Evolutionary conservation across 306 rosid species (phyloP), one percentile per base, ranked within the genome.

Genomic region (Rosa persica): DNA sequence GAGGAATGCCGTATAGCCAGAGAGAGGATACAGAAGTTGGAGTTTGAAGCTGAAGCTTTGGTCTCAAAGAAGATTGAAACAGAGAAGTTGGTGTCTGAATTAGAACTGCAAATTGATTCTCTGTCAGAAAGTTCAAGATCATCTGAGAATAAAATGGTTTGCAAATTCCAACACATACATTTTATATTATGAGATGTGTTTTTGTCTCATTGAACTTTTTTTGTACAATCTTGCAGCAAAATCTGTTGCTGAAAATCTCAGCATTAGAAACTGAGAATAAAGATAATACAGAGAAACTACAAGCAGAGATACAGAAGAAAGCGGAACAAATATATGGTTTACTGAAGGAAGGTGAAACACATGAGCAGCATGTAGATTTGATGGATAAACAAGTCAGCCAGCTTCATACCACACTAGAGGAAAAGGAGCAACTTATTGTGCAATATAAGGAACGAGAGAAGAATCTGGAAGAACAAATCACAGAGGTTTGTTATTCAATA

Each of bases 121-220:
- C 78, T 91, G 80, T 85, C 88, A 77, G 89, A 91, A 83, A 85
- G 82, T 72, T 86, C 83, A 81, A 87, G 85, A 83, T 85, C 88
- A 73, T 91, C 89, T 43, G 98, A 95, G 81, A 83, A 77, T 65
- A 86, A 89, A 88, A 83, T 80, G 92, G 98, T 93, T 73, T 79
- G 87, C 79, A 72, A 27, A 9, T 79, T 81, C 81, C 61, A 17
- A 81, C 70, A 73, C 4, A 62, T 57, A 66, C 65, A 5, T 82
- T 78, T 78, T 42, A 73, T 30, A 12, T 42, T 80, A 58, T 57
- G 75, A 80, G 67, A 54, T 75, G 54, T 55, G 54, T n/a, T 76
- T 13, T 54, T 80, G 5, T 54, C 72, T 42, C 75, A 73, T 78
- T 89, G 34, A 87, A 72, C 62, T 76, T 74, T 65, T 76, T 80